Evolutionary conservation across 1,139 yeast genomes (phyloP), one percentile per base, ranked within the genome.

Genomic region (Fermentozyma sake): DNA sequence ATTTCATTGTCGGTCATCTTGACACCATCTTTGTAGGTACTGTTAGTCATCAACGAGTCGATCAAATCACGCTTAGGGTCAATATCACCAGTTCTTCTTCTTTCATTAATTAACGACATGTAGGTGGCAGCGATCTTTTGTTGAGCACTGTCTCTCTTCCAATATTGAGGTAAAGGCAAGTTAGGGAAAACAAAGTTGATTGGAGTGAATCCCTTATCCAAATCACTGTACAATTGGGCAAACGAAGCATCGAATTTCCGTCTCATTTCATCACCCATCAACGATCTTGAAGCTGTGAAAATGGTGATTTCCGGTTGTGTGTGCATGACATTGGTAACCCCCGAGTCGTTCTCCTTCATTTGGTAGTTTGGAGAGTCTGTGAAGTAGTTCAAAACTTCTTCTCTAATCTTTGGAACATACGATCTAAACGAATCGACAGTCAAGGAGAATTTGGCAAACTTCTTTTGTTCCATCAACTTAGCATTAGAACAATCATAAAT

Each of bases 121-220:
- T 91, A 91, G 29, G 96, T 83, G 23, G 55, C 52, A 15, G 95
- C 76, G 47, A 91, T 86, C 49, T 72, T 81, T 42, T 66, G 69
- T 59, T 89, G 97, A 27, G 98, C 98, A 22, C 65, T 59, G 55
- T 91, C 97, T 61, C 99, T 81, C 47, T 68, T 76, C 62, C 74
- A 69, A 63, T 89, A 87, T 32, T 77, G 73, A 25, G 96, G 95
- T 46, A 89, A 72, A 21, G 98, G 98, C 53, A 91, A 69, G 61
- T 87, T 70, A 24, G 96, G 94, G 74, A 91, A 87, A 20, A 89
- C 96, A 60, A 91, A 91, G 66, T 93, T 91, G 44, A 93, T 63
- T 26, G 98, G 97, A 30, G 95, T 85, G 66, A 91, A 93, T 22
- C 98, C 98, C 61, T 85, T 87, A 59, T 91, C 98, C 48, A 91